A percentile compares a stretch with the other conserved stretches of the same genome.
Evolutionary conservation across 306 rosid genomes (phyloP).

Genomic region (Cucurbita ficifolia): DNA sequence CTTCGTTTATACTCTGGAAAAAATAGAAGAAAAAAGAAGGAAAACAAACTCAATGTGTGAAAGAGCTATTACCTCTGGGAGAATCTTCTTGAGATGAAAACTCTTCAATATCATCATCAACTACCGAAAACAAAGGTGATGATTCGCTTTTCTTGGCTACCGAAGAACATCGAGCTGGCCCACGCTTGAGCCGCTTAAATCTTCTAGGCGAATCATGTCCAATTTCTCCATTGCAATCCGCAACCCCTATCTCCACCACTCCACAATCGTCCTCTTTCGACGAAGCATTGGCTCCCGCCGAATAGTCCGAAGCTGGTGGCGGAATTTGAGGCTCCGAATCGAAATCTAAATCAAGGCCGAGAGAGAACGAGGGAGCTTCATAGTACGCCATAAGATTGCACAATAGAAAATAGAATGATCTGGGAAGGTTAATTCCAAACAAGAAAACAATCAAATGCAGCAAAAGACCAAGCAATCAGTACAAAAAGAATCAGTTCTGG

Average conservation of each 20-base stretch:
- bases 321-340: conserved; percentile 26
- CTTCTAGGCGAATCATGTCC: conserved; percentile 17
- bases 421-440: not conserved
- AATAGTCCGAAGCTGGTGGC: not conserved
- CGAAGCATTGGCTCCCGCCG: not conserved
- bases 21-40: no score
- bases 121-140: conserved; percentile 1
- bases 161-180: conserved; percentile 10
- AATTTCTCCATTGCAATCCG: conserved; percentile 25
- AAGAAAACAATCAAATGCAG: not conserved
- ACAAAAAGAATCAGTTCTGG: not conserved
- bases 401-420: not conserved
- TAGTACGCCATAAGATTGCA: conserved; percentile 32
- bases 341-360: conserved; percentile 41
- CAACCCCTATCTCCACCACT: conserved; percentile 7
- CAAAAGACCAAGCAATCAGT: not conserved
- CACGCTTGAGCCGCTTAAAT: conserved; percentile 66
- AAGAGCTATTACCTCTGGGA: conserved; percentile 11
- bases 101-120: conserved; percentile 64
- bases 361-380: conserved; percentile 66
- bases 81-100: conserved; percentile 53
- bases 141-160: conserved; percentile 1
- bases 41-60: no score
- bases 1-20: not conserved
- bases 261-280: conserved; percentile 5